Evolutionary conservation across 805 yeast genomes (phyloP), one percentile per base, ranked within the genome.

Genomic region (Candida ficus): DNA sequence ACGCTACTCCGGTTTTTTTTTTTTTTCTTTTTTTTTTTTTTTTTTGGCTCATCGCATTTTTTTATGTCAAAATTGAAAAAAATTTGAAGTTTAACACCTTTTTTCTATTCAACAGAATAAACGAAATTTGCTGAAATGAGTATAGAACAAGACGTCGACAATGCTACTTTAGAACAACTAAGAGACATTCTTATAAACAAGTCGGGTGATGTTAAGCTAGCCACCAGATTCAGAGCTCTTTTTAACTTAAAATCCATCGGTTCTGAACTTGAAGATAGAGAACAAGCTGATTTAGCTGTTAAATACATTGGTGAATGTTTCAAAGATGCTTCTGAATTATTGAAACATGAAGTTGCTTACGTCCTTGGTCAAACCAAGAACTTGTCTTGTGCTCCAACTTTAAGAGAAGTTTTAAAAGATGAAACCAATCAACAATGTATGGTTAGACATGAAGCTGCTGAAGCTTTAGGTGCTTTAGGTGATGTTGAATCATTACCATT

Each of bases 381-480:
- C 66, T 58, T 80, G 51, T 63, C 76, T 42, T 88, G 96, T 43
- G 85, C 91, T 45, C 83, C 86, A 36, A 71, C 78, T 36, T 73
- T 93, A 45, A 75, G 87, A 61, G 71, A 72, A 7, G 95, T 88
- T 18, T 72, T 93, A 54, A 64, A 66, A 36, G 80, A 82, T 60
- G 56, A 60, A 19, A 50, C 68, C 13, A 70, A 69, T 51, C 98
- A 91, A 68, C 93, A 85, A 59, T 71, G 85, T 45, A 93, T 93
- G 98, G 99, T 93, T 28, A 83, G 99, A 63, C 99, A 93, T 63
- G 99, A 93, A 64, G 99, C 99, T 14, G 99, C 99, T 7, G 99
- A 93, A 66, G 99, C 98, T 32, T 71, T 93, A 41, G 99, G 99
- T 46, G 99, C 99, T 33, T 70, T 93, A 38, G 95, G 95, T 35